Evolutionary conservation across 805 yeast species (phyloP), one percentile per base, ranked within the genome.

Genomic region (Scheffersomyces ergatensis): DNA sequence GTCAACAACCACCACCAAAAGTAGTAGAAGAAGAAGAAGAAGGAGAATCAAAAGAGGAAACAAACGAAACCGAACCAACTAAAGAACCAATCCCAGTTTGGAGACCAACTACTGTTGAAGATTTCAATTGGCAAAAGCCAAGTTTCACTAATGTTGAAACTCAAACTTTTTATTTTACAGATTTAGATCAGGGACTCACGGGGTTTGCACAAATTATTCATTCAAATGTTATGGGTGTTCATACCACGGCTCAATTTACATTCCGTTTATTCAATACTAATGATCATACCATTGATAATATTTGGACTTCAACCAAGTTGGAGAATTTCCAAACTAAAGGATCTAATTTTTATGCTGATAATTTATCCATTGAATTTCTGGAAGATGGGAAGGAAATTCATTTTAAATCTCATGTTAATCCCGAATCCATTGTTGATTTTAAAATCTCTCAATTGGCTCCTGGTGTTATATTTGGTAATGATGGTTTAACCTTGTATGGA

Each of bases 201-300:
- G 97, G 97, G 0, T 89, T 93, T 65, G 96, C 89, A 16, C 99
- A 93, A 68, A 78, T 93, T 47, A 92, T 93, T 55, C 97, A 92
- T 63, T 90, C 97, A 32, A 90, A 87, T 59, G 76, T 93, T 33
- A 83, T 89, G 63, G 96, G 96, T 12, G 70, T 92, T 34, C 89
- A 85, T 62, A 82, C 85, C 20, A 84, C 96, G 23, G 95, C 97
- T 7, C 98, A 93, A 62, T 92, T 90, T 65, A 93, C 97, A 32
- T 92, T 89, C 66, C 80, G 93, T 58, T 65, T 92, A 34, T 85
- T 72, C 63, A 78, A 83, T 60, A 69, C 74, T 51, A 59, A 67
- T 33, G 50, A 52, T 35, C 76, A 81, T 34, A 55, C 52, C 21
- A 74, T 71, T 25, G 75, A 72, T 40, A 69, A 67, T 54, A 71